Evolutionary conservation across 1,284 basidiomycete species (phyloP).

Genomic region (Microbotryum scabiosae): DNA sequence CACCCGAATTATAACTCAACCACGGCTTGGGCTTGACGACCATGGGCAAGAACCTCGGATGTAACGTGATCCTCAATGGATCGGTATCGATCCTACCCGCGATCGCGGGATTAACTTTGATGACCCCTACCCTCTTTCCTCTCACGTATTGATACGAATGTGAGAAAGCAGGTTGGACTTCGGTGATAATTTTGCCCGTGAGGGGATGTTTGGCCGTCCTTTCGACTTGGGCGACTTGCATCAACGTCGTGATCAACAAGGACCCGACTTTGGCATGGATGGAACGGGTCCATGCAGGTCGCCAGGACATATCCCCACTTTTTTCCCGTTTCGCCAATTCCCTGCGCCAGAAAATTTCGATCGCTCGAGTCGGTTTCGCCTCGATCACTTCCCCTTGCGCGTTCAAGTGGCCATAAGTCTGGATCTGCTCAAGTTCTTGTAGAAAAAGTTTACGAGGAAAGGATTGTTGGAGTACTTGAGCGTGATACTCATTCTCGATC

Average conservation of each 20-base stretch:
- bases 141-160: constrained; percentile 90
- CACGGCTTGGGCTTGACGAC: constrained; percentile 84
- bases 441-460: constrained; percentile 26
- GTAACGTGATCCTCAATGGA: constrained; percentile 62
- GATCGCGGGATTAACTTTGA: constrained; percentile 76
- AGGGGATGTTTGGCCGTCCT: constrained; percentile 52
- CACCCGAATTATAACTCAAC: constrained; percentile 69
- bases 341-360: constrained; percentile 45
- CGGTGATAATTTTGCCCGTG: constrained; percentile 51
- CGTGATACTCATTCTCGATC: constrained; percentile 80
- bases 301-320: constrained; percentile 46
- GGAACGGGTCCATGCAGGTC: constrained; percentile 70
- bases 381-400: neutral
- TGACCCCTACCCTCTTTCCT: constrained; percentile 83
- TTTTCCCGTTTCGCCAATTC: constrained; percentile 29
- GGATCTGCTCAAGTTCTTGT: constrained; percentile 25
- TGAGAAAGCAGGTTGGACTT: constrained; percentile 83
- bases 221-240: constrained; percentile 73
- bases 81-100: constrained; percentile 72
- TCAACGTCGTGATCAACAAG: constrained; percentile 71
- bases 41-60: constrained; percentile 94
- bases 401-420: too few species aligned
- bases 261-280: constrained; percentile 71
- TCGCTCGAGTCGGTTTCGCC: neutral
- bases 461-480: constrained; percentile 62